A percentile compares a stretch with the other conserved stretches of the same genome.
phyloP scores from a whole-genome alignment of 2,329 filamentous ascomycete species.

The Aspergillus novofumigatus region DNA sequence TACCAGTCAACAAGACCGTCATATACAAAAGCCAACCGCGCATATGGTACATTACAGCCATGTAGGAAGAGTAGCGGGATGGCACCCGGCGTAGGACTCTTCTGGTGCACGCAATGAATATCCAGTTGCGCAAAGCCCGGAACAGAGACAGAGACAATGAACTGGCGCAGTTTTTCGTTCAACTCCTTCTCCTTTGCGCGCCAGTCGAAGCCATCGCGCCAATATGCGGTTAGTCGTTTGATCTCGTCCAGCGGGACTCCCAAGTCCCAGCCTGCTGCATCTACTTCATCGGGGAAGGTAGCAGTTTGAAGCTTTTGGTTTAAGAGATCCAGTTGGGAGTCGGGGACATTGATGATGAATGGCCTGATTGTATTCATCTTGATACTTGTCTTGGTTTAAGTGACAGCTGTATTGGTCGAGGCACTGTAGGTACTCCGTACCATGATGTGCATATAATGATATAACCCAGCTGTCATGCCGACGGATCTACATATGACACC shows the following conservation, averaged over 20 bases:
- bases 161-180: conserved; percentile 58
- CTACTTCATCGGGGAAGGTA: conserved; percentile 55
- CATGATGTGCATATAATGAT: neutral
- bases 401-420: neutral
- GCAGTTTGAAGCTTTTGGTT: conserved; percentile 52
- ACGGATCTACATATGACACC: neutral
- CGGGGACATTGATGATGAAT: conserved; percentile 51
- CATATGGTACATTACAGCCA: conserved; percentile 46
- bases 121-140: conserved; percentile 57
- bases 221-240: conserved; percentile 55
- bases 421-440: neutral
- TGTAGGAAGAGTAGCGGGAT: conserved; percentile 67
- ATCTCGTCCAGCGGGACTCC: conserved; percentile 59
- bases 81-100: conserved; percentile 47
- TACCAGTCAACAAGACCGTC: conserved; percentile 1
- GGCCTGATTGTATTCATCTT: conserved; percentile 23
- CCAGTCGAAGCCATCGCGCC: conserved; percentile 59
- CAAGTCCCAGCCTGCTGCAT: conserved; percentile 52
- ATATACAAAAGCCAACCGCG: neutral
- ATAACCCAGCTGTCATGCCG: neutral
- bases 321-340: conserved; percentile 51
- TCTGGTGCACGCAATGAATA: conserved; percentile 63
- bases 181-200: conserved; percentile 54
- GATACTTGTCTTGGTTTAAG: neutral
- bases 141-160: conserved; percentile 49